Evolutionary conservation across 495 filamentous ascomycete species (phyloP).

Genomic region (Penicillium bialowiezense): DNA sequence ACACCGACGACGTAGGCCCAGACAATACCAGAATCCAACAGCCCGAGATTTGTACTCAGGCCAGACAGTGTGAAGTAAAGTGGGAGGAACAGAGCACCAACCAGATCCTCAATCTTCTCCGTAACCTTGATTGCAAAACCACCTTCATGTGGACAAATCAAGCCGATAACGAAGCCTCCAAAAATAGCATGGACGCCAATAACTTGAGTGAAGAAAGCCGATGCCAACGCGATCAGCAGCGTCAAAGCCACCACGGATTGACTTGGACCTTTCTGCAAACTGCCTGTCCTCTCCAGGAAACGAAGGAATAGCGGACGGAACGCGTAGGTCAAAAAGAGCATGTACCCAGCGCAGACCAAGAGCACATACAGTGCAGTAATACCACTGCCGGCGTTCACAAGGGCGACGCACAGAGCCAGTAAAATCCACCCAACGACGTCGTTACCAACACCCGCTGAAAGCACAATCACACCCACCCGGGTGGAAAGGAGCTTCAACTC

Average conservation of each 20-base stretch:
- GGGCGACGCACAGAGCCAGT: slow-evolving; percentile 86
- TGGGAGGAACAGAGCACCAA: slow-evolving; percentile 83
- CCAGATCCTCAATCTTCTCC: slow-evolving; percentile 94
- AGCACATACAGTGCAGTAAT: slow-evolving; percentile 86
- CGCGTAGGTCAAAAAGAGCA: slow-evolving; percentile 71
- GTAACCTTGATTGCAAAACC: slow-evolving; percentile 94
- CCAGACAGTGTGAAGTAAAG: slow-evolving; percentile 96
- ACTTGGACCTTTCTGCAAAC: slow-evolving; percentile 84
- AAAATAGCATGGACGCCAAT: slow-evolving; percentile 94
- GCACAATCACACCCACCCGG: slow-evolving; percentile 81
- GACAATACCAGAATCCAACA: slow-evolving; percentile 76
- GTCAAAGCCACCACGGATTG: slow-evolving; percentile 84
- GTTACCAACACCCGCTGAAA: slow-evolving; percentile 94
- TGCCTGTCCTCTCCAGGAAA: slow-evolving; percentile 68
- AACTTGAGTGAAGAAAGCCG: slow-evolving; percentile 92
- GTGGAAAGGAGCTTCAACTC: slow-evolving; percentile 87
- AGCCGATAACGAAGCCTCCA: slow-evolving; percentile 80
- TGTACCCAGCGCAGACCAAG: slow-evolving; percentile 70
- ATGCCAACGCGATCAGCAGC: slow-evolving; percentile 72
- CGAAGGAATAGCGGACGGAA: slow-evolving; percentile 78
- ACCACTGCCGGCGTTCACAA: slow-evolving; percentile 86
- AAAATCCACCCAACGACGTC: slow-evolving; percentile 95
- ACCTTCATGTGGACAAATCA: slow-evolving; percentile 92
- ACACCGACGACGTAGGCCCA: slow-evolving; percentile 94
- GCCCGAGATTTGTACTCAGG: slow-evolving; percentile 81